Conservation (phyloP, 139 green algal species). For the Micromonas commoda region DNA sequence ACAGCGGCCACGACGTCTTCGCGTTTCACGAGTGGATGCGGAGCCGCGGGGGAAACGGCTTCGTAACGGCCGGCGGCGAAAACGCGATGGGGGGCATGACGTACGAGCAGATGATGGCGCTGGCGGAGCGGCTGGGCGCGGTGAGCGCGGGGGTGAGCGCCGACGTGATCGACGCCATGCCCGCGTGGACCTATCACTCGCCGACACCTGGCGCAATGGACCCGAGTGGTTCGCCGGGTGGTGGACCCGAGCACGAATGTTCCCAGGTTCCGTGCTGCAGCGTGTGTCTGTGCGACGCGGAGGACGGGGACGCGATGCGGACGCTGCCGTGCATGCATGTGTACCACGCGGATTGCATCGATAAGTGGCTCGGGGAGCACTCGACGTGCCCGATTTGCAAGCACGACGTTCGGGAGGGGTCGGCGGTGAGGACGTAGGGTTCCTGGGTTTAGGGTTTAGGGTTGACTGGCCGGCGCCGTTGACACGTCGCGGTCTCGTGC, state of each 20-base stretch:
- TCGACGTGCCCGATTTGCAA: slow-evolving; percentile 26
- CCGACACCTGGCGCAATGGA: too few species aligned
- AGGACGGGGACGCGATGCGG: slow-evolving; percentile 23
- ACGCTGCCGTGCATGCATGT: slow-evolving; percentile 21
- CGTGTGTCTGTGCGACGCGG: slow-evolving; percentile 17
- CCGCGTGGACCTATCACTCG: neutral
- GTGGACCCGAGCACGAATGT: too few species aligned
- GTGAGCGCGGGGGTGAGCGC: neutral
- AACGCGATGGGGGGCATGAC: too few species aligned
- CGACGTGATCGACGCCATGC: neutral
- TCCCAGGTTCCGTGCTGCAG: too few species aligned
- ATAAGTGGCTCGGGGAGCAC: slow-evolving; percentile 15
- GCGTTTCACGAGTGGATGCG: too few species aligned
- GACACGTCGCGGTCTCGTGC: neutral
- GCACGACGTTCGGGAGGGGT: neutral
- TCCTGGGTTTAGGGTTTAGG: neutral
- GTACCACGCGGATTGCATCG: slow-evolving; percentile 31
- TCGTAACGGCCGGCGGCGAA: too few species aligned
- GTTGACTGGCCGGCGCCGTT: neutral
- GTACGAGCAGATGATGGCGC: neutral
- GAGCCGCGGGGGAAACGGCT: too few species aligned
- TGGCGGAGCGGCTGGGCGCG: neutral
- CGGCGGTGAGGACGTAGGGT: neutral
- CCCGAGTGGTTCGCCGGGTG: too few species aligned
- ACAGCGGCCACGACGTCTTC: neutral